Conservation (phyloP, 2,329 filamentous ascomycete species). For the Metarhizium brunneum region DNA sequence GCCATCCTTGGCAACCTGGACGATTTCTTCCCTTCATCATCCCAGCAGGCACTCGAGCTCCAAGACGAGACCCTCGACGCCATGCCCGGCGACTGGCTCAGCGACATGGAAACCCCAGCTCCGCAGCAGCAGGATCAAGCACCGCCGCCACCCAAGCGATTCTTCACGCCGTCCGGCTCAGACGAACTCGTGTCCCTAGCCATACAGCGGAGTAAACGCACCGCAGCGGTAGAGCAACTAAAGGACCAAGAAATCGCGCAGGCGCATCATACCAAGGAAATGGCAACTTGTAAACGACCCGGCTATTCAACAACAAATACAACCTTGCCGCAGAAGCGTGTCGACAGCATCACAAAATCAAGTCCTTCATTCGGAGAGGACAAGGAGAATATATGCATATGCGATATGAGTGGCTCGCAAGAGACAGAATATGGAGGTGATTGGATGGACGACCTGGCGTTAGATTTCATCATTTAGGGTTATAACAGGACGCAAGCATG, state of each 20-base stretch:
- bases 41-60: constrained; percentile 45
- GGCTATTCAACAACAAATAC: background rate
- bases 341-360: background rate
- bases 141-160: constrained; percentile 14
- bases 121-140: constrained; percentile 9
- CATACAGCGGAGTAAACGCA: constrained; percentile 24
- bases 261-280: background rate
- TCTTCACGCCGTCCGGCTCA: constrained; percentile 28
- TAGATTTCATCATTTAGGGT: constrained; percentile 17
- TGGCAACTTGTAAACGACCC: background rate
- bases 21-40: constrained; percentile 46
- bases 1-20: constrained; percentile 42
- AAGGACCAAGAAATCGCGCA: constrained; percentile 18
- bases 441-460: constrained; percentile 28
- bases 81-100: background rate
- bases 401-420: constrained; percentile 18
- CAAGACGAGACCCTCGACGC: constrained; percentile 23
- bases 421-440: constrained; percentile 29
- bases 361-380: constrained; percentile 1
- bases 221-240: constrained; percentile 20
- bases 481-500: background rate
- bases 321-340: background rate
- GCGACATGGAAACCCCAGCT: background rate
- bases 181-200: constrained; percentile 25
- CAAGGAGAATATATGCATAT: constrained; percentile 16